phyloP scores from a whole-genome alignment of 1,139 yeast genomes.

The Spencermartinsiella ligniputridi region DNA sequence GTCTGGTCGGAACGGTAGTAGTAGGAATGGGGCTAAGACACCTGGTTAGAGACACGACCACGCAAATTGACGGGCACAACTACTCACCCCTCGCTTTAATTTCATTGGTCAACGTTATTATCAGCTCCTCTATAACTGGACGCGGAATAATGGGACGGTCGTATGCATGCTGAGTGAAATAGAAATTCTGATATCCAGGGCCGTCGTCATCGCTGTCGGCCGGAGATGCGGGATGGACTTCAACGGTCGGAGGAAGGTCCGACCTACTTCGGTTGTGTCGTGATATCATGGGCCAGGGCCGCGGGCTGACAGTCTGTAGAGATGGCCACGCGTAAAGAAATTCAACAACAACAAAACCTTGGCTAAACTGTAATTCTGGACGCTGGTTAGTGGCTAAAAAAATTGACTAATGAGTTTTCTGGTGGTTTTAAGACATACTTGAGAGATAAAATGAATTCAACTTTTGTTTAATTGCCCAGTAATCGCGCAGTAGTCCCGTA shows the following conservation, averaged over 20 bases:
- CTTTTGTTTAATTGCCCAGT: no score
- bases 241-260: conserved; percentile 3
- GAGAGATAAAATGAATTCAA: no score
- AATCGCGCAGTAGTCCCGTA: no score
- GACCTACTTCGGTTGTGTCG: neutral
- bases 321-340: no score
- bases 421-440: no score
- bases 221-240: neutral
- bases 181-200: conserved; percentile 22
- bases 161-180: conserved; percentile 27
- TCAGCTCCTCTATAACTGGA: conserved; percentile 26
- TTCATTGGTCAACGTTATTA: conserved; percentile 30
- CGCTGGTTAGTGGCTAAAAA: no score
- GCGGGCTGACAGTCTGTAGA: no score
- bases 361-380: no score
- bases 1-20: conserved; percentile 31
- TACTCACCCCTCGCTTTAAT: conserved; percentile 30
- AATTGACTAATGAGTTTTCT: no score
- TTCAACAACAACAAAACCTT: no score
- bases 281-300: neutral
- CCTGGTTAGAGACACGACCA: neutral
- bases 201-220: neutral
- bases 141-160: conserved; percentile 25
- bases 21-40: conserved; percentile 30
- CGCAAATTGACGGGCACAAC: neutral